Evolutionary conservation across 225 moss, liverwort and hornwort species (phyloP).

Genomic region (Thuidium tamariscinum): DNA sequence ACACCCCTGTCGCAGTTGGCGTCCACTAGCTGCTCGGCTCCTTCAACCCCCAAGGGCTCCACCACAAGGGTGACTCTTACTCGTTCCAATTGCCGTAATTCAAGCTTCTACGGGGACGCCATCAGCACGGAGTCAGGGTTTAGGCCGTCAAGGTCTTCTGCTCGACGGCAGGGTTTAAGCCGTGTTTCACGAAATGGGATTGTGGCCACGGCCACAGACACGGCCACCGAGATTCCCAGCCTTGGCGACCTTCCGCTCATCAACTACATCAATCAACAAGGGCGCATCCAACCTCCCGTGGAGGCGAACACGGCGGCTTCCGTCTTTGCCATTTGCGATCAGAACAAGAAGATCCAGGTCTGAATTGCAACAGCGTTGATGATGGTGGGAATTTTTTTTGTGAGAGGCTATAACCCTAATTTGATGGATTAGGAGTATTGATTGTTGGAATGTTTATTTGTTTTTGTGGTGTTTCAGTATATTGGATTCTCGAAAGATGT

Average conservation of each 20-base stretch:
- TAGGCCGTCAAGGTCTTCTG: background rate
- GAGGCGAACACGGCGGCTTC: constrained; percentile 49
- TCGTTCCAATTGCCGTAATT: constrained; percentile 1
- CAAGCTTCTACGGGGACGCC: constrained; percentile 19
- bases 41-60: background rate
- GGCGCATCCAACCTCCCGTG: constrained; percentile 80
- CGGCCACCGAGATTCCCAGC: constrained; percentile 18
- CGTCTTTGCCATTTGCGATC: constrained; percentile 75
- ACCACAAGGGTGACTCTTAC: background rate
- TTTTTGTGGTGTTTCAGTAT: constrained; percentile 20
- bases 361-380: background rate
- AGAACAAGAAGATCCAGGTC: constrained; percentile 38
- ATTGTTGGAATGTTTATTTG: background rate
- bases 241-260: constrained; percentile 52
- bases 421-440: background rate
- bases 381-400: background rate
- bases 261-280: constrained; percentile 73
- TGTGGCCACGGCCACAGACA: constrained; percentile 24
- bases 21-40: background rate
- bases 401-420: background rate
- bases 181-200: background rate
- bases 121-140: background rate
- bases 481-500: constrained; percentile 96
- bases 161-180: background rate
- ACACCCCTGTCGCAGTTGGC: constrained; percentile 14